Conservation (phyloP, 768 basidiomycete species). For the Glaciozyma antarctica region DNA sequence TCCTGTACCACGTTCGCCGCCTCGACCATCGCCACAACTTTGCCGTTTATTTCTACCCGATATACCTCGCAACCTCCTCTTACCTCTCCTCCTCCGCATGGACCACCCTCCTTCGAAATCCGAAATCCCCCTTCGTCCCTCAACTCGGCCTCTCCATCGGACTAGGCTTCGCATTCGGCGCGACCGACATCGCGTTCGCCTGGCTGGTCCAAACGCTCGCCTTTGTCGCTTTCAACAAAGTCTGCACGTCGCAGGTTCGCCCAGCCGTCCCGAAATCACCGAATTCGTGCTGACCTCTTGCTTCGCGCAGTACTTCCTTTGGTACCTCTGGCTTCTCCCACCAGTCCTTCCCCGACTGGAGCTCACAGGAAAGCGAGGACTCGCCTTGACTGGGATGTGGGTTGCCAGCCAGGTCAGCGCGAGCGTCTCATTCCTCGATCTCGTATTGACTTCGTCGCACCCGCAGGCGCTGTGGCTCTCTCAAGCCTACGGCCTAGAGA, state of each 20-base stretch:
- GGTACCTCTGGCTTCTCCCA: conserved; percentile 86
- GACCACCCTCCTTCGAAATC: conserved; percentile 12
- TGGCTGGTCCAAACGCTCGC: conserved; percentile 85
- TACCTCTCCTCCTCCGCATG: background rate
- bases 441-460: background rate
- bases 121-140: conserved; percentile 33
- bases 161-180: conserved; percentile 63
- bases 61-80: conserved; percentile 54
- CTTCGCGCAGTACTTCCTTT: conserved; percentile 73
- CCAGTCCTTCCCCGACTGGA: conserved; percentile 61
- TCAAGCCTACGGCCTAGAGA: conserved; percentile 86
- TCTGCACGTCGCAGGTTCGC: conserved; percentile 88
- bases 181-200: conserved; percentile 59
- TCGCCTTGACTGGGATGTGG: conserved; percentile 55
- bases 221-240: conserved; percentile 96
- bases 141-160: conserved; percentile 50
- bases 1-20: conserved; percentile 80
- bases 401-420: conserved; percentile 49
- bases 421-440: background rate
- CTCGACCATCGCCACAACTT: conserved; percentile 98
- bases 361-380: conserved; percentile 45
- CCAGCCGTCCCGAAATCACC: background rate
- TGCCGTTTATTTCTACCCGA: conserved; percentile 92
- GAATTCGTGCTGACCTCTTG: too few species aligned
- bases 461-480: conserved; percentile 70